Evolutionary conservation across 2,329 filamentous ascomycete genomes (phyloP), one percentile per base, ranked within the genome.

Genomic region (Diaporthe amygdali): DNA sequence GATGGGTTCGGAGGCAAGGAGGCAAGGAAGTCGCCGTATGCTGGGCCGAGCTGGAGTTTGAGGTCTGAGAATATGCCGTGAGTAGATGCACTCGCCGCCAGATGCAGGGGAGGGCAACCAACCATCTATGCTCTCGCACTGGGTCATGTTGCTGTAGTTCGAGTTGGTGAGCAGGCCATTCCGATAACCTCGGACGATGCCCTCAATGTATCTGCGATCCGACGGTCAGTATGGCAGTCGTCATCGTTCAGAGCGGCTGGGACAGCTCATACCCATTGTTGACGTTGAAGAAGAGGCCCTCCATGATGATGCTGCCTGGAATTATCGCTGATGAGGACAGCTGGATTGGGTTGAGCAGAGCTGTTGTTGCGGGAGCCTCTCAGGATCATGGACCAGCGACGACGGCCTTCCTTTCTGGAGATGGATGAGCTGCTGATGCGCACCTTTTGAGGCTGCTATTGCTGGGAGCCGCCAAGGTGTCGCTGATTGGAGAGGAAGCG

Each of bases 111-210:
- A 34, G 22, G 32, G 14, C 8, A 6, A 76, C 87, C 77, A 84
- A 96, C 96, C 96, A 84, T 98, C 96, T 78, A 98, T 96, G 63
- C 91, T 97, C 85, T 98, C 96, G 90, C 96, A 98, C 89, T 98
- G 96, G 74, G 93, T 97, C 84, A 98, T 85, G 86, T 98, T 99
- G 85, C 89, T 92, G 86, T 99, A 99, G 86, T 96, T 97, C 81
- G 94, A 88, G 82, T 92, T 86, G 69, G 93, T 98, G 80, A 99
- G 90, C 74, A 99, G 92, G 79, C 92, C 90, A 84, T 98, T 99
- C 81, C 96, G 93, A 85, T 98, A 99, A 75, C 96, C 96, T 79
- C 96, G 94, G 78, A 98, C 94, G 81, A 99, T 95, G 82, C 96
- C 96, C 85, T 99, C 96, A 81, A 98, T 91, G 84, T 97, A 98